Conservation (phyloP, 2,329 filamentous ascomycete species). For the Diaporthe longicolla region DNA sequence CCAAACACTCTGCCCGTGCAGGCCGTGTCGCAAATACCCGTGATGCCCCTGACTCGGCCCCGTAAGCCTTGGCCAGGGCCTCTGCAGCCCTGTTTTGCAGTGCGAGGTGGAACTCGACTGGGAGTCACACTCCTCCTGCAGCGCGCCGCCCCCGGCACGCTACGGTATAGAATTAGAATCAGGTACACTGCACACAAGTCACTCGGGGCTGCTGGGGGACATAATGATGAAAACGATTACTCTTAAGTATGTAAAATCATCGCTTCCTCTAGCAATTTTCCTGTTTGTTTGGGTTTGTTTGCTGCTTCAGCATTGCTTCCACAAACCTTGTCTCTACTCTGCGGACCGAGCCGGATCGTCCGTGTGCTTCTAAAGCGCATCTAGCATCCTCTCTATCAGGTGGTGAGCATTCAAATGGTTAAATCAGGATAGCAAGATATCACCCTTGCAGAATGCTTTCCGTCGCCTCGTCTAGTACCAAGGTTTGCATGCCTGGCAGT, state of each 20-base stretch:
- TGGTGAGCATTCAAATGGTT: constrained; percentile 30
- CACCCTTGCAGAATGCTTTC: constrained; percentile 27
- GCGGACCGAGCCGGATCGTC: constrained; percentile 24
- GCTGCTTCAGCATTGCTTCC: constrained; percentile 32
- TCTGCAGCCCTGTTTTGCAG: background rate
- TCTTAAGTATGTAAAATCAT: constrained; percentile 38
- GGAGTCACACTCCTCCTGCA: background rate
- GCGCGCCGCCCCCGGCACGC: too few species aligned
- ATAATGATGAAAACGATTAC: constrained; percentile 34
- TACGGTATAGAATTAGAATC: background rate
- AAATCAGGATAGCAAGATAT: constrained; percentile 17
- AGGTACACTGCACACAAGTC: background rate
- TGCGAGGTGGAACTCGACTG: background rate
- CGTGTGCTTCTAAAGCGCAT: constrained; percentile 32
- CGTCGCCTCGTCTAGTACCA: constrained; percentile 26
- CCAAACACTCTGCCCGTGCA: too few species aligned
- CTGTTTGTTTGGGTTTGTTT: constrained; percentile 42
- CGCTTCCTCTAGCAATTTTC: constrained; percentile 42
- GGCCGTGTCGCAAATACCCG: background rate
- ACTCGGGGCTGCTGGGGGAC: background rate
- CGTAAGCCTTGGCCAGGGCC: background rate
- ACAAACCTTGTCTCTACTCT: constrained; percentile 41
- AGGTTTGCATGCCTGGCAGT: constrained; percentile 11
- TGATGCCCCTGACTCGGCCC: constrained; percentile 9
- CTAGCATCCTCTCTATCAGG: constrained; percentile 30